phyloP scores from a whole-genome alignment of 2,329 filamentous ascomycete species.

The Colletotrichum sp. region DNA sequence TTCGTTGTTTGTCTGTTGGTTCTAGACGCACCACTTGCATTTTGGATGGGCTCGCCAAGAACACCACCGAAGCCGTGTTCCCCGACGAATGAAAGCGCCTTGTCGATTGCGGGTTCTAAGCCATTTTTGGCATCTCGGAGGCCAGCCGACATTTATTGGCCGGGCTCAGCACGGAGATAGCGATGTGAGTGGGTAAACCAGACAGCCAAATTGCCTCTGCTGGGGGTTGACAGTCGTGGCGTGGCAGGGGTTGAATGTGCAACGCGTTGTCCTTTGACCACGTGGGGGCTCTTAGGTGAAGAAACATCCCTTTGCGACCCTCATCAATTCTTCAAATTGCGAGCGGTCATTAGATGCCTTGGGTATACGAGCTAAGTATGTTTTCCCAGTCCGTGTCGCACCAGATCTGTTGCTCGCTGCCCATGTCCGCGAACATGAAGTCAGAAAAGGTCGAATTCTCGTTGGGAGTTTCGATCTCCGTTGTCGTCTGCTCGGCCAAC shows the following conservation, averaged over 20 bases:
- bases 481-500: neutral
- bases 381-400: conserved; percentile 6
- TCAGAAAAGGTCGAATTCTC: neutral
- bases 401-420: neutral
- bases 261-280: no score
- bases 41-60: neutral
- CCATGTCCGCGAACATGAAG: neutral
- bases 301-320: no score
- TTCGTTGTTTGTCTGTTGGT: neutral
- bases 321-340: neutral
- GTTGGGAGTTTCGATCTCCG: neutral
- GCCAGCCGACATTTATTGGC: no score
- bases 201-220: no score
- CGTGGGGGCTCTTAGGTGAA: no score
- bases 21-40: neutral
- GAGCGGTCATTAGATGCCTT: neutral
- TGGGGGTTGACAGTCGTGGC: no score
- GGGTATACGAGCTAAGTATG: conserved; percentile 6
- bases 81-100: neutral
- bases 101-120: neutral
- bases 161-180: no score
- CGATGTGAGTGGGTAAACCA: no score
- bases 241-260: no score
- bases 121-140: neutral
- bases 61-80: neutral